Base-by-base conservation (phyloP, 2,329 filamentous ascomycete genomes). In the Calonectria crousiana region DNA sequence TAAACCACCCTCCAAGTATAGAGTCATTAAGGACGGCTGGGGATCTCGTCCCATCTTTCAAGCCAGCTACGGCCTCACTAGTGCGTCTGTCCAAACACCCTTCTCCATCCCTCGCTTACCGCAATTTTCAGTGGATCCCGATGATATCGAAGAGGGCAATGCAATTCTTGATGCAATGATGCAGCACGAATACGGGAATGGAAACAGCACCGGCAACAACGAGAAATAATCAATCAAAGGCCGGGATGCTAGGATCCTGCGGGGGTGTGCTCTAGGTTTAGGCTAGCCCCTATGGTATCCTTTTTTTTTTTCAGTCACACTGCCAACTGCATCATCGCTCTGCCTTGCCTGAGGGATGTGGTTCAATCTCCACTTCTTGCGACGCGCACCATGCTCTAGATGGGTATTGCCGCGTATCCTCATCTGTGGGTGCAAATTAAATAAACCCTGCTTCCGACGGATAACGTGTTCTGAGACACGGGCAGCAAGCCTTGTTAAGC, bases 1-100 rank as follows among this genome's bases (percentile, higher is more conserved):
- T 23, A 62, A 66, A 0, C 47, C 52, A 1, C 66, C 62, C 11
- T 53, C 53, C 8, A 66, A 58, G 23, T 68, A 66, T 49, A 56
- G 49, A 32, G 23, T 68, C 23, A 14, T 68, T 47, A 74, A 71
- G 30, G 66, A 76, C 32, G 16, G 28, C 44, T 73, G 73, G 67
- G 69, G 66, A 16, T 70, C 64, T 36, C 73, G 66, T 11, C 38
- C 32, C 18, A n/a, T 34, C 9, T 71, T 75, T 36, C 69, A 75
- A 62, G 18, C 4, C 34, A 69, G 73, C 44, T 52, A 69, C 18
- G 41, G 53, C 5, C 65, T 75, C 18, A 26, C 16, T 10, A 67
- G 73, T 69, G 32, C 44, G 58, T 53, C 23, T 16, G 5, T 23
- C 2, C 20, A 26, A 4, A 47, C 1, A 13, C 52, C n/a, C n/a